A percentile compares a stretch with the other conserved stretches of the same genome.
Conservation (phyloP, 495 filamentous ascomycete genomes). For the Neurospora sp. region DNA sequence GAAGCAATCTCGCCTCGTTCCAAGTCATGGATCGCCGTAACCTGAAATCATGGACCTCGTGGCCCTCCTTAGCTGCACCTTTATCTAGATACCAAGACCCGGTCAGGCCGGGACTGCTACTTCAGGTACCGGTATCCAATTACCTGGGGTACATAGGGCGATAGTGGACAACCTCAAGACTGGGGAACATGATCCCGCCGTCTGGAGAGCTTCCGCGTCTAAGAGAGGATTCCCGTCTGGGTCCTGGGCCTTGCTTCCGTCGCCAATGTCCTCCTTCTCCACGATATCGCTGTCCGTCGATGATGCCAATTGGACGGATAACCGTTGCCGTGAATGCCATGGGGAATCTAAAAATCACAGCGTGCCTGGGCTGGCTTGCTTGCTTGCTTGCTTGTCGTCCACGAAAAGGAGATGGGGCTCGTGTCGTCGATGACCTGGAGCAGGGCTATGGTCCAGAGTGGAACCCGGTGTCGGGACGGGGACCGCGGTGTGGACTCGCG, state of each 20-base stretch:
- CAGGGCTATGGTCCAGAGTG: not conserved
- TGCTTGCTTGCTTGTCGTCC: not conserved
- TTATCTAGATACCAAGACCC: not conserved
- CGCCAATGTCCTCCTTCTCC: not conserved
- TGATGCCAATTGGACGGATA: not conserved
- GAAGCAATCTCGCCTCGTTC: not conserved
- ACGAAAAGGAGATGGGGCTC: not conserved
- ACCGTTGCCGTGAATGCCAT: not conserved
- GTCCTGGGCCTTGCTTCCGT: not conserved
- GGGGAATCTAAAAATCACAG: not conserved
- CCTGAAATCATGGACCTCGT: not conserved
- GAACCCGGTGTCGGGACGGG: not conserved
- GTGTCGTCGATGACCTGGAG: not conserved
- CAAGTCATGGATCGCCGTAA: not conserved
- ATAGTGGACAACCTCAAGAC: not conserved
- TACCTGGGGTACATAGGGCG: not conserved
- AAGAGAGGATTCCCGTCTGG: not conserved
- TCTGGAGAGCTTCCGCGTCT: not conserved
- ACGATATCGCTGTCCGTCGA: not conserved
- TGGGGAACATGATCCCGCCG: not conserved
- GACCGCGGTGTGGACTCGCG: not conserved
- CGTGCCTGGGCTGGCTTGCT: not conserved
- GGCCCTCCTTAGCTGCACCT: not conserved
- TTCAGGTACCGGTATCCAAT: not conserved
- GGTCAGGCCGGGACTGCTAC: not conserved